Percentiles rank a stretch among this genome's conserved stretches.
Conservation (phyloP, 2,329 filamentous ascomycete genomes). For the Pezizomycotina sp. region DNA sequence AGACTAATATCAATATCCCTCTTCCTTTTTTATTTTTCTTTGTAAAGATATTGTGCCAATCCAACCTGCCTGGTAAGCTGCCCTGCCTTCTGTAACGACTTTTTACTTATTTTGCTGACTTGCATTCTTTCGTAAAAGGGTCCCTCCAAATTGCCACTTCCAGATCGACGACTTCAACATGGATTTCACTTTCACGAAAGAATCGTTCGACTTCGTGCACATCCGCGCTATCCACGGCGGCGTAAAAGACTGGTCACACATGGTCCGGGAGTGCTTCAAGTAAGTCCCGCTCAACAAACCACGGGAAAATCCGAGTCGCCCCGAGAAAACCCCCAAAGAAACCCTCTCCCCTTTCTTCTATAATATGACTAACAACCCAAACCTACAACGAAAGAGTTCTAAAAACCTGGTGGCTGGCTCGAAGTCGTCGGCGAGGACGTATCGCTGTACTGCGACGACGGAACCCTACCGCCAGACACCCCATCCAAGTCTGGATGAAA, state of each 20-base stretch:
- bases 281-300: slow-evolving; percentile 1
- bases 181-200: slow-evolving; percentile 25
- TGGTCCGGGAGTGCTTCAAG: slow-evolving; percentile 18
- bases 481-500: slow-evolving; percentile 20
- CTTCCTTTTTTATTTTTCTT: no score
- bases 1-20: no score
- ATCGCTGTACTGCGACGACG: slow-evolving; percentile 17
- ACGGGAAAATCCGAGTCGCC: background rate
- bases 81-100: background rate
- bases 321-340: background rate
- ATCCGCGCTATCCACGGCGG: slow-evolving; percentile 41
- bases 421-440: slow-evolving; percentile 24
- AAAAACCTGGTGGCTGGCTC: slow-evolving; percentile 40
- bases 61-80: slow-evolving; percentile 22
- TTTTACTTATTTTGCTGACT: background rate
- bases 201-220: slow-evolving; percentile 42
- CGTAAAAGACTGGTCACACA: slow-evolving; percentile 38
- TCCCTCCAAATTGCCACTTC: slow-evolving; percentile 22
- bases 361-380: no score
- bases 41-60: slow-evolving; percentile 24
- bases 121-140: slow-evolving; percentile 6
- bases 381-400: slow-evolving; percentile 12
- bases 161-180: slow-evolving; percentile 28
- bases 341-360: no score
- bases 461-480: slow-evolving; percentile 8